These are phyloP conservation scores for Malassezia furfur DNA, from an alignment of 1,284 basidiomycete species.

Conservation along the genomic window DNA sequence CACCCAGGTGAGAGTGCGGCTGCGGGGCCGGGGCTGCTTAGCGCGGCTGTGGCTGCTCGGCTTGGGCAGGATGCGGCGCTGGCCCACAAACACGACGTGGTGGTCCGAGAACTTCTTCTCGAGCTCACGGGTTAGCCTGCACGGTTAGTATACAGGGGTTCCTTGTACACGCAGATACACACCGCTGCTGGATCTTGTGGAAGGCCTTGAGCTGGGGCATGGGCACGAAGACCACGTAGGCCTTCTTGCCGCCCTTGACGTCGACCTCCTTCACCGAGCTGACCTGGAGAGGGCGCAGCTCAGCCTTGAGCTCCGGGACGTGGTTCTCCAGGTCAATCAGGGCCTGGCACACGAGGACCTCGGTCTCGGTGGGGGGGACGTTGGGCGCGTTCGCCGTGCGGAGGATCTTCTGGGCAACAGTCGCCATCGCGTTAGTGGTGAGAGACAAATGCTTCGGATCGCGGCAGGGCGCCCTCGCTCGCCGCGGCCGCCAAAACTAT, in stretches of 20 bases:
- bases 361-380: slow-evolving; percentile 80
- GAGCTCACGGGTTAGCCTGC: slow-evolving; percentile 89
- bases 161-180: slow-evolving; percentile 48
- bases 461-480: background rate
- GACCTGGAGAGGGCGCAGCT: slow-evolving; percentile 91
- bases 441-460: slow-evolving; percentile 7
- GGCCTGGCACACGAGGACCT: slow-evolving; percentile 87
- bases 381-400: slow-evolving; percentile 87
- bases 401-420: slow-evolving; percentile 64
- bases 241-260: slow-evolving; percentile 93
- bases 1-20: slow-evolving; percentile 90
- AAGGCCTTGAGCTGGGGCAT: slow-evolving; percentile 96
- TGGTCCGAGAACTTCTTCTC: slow-evolving; percentile 99
- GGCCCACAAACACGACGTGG: slow-evolving; percentile 96
- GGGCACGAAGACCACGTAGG: slow-evolving; percentile 96
- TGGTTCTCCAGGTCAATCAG: slow-evolving; percentile 95
- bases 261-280: slow-evolving; percentile 97
- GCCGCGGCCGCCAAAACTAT: slow-evolving; percentile 12
- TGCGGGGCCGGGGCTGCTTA: slow-evolving; percentile 92
- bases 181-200: slow-evolving; percentile 97
- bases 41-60: slow-evolving; percentile 84
- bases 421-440: slow-evolving; percentile 31
- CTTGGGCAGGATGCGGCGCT: slow-evolving; percentile 96
- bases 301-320: slow-evolving; percentile 90
- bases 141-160: background rate